Conservation (phyloP, 2,329 filamentous ascomycete species). For the Fusarium sp. region DNA sequence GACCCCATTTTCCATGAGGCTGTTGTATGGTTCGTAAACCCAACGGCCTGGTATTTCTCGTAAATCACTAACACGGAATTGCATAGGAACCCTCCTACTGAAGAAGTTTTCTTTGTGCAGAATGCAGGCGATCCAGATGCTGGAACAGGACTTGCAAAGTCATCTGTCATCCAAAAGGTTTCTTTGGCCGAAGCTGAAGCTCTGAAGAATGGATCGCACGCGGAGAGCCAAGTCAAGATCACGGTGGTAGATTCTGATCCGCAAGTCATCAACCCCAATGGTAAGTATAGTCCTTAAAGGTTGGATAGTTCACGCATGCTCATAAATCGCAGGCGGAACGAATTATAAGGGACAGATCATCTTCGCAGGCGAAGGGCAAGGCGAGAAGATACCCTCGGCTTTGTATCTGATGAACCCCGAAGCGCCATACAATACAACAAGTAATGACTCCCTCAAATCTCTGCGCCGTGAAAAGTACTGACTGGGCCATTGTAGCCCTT, state of each 20-base stretch:
- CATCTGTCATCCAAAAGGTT: slow-evolving; percentile 62
- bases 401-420: slow-evolving; percentile 44
- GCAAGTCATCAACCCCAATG: slow-evolving; percentile 61
- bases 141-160: slow-evolving; percentile 63
- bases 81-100: slow-evolving; percentile 52
- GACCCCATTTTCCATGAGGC: slow-evolving; percentile 67
- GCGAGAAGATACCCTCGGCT: slow-evolving; percentile 46
- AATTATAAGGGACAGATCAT: slow-evolving; percentile 62
- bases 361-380: slow-evolving; percentile 62
- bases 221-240: slow-evolving; percentile 52
- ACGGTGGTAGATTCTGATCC: slow-evolving; percentile 55
- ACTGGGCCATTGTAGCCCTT: slow-evolving; percentile 49
- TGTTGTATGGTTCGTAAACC: slow-evolving; percentile 55
- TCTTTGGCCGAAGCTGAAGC: slow-evolving; percentile 56
- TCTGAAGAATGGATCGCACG: slow-evolving; percentile 12
- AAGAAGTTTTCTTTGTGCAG: slow-evolving; percentile 66
- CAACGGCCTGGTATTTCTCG: accelerated
- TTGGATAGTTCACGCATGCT: accelerated
- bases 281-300: slow-evolving; percentile 38
- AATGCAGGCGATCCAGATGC: slow-evolving; percentile 59
- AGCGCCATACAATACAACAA: slow-evolving; percentile 61
- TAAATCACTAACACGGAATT: not conserved
- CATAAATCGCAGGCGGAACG: slow-evolving; percentile 53
- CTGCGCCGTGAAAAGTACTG: not conserved
- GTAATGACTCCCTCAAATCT: slow-evolving; percentile 37